Evolutionary conservation across 108 stramenopile species (phyloP), one percentile per base, ranked within the genome.

Genomic region (Conticribra weissflogii): DNA sequence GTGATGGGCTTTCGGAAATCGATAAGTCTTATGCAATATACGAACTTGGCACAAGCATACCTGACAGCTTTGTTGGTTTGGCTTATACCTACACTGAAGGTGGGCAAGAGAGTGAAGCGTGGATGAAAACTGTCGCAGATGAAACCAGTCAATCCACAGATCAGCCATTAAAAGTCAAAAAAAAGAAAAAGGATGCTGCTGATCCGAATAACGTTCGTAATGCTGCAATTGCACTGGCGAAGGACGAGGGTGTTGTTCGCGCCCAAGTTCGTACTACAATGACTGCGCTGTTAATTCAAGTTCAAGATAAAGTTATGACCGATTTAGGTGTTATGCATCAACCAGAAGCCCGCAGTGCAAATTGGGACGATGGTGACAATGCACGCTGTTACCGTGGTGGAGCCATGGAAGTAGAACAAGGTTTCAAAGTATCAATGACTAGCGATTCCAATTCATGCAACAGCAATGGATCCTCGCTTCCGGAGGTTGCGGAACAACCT

Each of bases 231-330:
- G 89, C 90, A 17, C 60, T 94, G 29, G 82, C 88, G 19, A 82
- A 80, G 2, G 94, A 95, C 60, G 88, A 95, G 41, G 89, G 88
- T 45, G 91, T 91, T 3, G 85, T 86, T n/a, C 83, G 87, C 25
- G 88, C 94, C 15, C 94, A 95, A 71, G 86, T 92, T 14, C 54
- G 45, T 49, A 87, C 82, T 9, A 79, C 88, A 0, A 88, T 95
- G 88, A 59, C 77, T 22, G 71, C 79, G 8, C 63, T 95, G 67
- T 54, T 88, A 41, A 89, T 92, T 59, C 87, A 74, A 59, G 90
- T 93, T 0, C 86, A 91, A 59, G 94, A 95, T 68, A 76, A 78
- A 24, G 88, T 89, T 49, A 88, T 95, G 90, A 95, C 91, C 18
- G 90, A 93, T 23, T 68, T 58, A 8, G 79, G 83, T 27, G 88